Evolutionary conservation across 2,329 filamentous ascomycete genomes (phyloP).

Genomic region (Stromatinia cepivora): DNA sequence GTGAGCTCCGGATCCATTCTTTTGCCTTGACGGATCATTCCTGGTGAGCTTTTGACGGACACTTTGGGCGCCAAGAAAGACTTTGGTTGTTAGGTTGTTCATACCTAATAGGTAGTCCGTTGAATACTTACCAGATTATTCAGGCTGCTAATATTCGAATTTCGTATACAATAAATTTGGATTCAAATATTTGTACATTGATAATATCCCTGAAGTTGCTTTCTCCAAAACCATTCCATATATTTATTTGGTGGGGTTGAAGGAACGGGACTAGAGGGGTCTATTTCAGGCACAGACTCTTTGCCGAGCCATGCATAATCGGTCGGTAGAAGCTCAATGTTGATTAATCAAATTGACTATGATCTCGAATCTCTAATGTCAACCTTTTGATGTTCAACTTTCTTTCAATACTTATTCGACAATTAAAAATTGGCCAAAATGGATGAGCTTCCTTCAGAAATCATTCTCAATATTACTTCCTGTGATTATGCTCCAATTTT

Average conservation of each 20-base stretch:
- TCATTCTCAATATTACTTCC: conserved; percentile 21
- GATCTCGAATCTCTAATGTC: background rate
- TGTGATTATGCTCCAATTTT: conserved; percentile 1
- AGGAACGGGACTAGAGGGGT: background rate
- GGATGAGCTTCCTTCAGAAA: conserved; percentile 23
- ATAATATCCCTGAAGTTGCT: too few relatives aligned
- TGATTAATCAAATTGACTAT: background rate
- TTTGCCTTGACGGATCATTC: too few relatives aligned
- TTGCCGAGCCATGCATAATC: background rate
- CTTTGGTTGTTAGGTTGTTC: too few relatives aligned
- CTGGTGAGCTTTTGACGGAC: too few relatives aligned
- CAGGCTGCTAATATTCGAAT: too few relatives aligned
- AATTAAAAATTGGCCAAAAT: conserved; percentile 8
- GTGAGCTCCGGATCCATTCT: too few relatives aligned
- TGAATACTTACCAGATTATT: too few relatives aligned
- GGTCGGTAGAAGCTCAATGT: background rate
- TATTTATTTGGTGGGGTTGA: background rate
- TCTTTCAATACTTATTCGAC: background rate
- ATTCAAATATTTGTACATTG: too few relatives aligned
- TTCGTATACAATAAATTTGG: too few relatives aligned
- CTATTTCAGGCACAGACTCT: conserved; percentile 12
- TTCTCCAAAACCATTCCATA: too few relatives aligned
- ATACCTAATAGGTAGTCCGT: too few relatives aligned
- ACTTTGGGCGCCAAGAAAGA: too few relatives aligned
- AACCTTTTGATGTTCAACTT: background rate